Percentiles rank a stretch among this genome's conserved stretches.
Conservation (phyloP, 352 stramenopile genomes). For the Pythium plurisporium region DNA sequence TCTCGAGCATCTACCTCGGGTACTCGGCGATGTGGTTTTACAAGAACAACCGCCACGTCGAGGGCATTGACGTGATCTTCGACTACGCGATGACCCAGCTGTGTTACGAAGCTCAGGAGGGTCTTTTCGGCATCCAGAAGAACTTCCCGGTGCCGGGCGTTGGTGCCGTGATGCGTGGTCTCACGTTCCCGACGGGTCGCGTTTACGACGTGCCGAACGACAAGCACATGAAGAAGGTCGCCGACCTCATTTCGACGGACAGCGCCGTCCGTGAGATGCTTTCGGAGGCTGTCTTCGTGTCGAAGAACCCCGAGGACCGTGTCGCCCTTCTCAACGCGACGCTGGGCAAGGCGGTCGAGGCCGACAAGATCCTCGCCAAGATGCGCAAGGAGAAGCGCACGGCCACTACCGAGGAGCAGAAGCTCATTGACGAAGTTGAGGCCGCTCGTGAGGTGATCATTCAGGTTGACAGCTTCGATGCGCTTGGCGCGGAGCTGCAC, state of each 20-base stretch:
- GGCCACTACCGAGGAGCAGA: conserved; percentile 91
- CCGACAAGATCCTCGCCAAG: conserved; percentile 88
- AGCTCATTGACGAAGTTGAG: conserved; percentile 94
- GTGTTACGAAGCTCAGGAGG: conserved; percentile 94
- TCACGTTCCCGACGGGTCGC: conserved; percentile 95
- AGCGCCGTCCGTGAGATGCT: conserved; percentile 64
- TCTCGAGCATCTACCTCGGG: conserved; percentile 96
- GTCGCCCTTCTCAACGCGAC: conserved; percentile 73
- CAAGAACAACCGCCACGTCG: conserved; percentile 90
- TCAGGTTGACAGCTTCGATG: conserved; percentile 93
- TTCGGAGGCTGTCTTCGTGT: conserved; percentile 75
- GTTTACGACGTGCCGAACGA: conserved; percentile 91
- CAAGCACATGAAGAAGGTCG: conserved; percentile 69
- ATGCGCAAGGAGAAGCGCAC: conserved; percentile 94
- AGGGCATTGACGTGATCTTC: conserved; percentile 94
- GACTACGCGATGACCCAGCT: conserved; percentile 97
- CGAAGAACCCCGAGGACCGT: conserved; percentile 53
- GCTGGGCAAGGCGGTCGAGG: conserved; percentile 86
- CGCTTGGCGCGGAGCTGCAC: conserved; percentile 77
- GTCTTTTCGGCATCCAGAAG: conserved; percentile 92
- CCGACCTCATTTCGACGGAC: conserved; percentile 69
- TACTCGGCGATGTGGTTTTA: conserved; percentile 98
- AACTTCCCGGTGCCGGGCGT: conserved; percentile 96
- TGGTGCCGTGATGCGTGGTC: conserved; percentile 90
- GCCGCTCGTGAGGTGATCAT: conserved; percentile 95